These are phyloP conservation scores for Mortierella claussenii DNA, from an alignment of 192 early-diverging fungal genomes.

Conservation along the genomic window DNA sequence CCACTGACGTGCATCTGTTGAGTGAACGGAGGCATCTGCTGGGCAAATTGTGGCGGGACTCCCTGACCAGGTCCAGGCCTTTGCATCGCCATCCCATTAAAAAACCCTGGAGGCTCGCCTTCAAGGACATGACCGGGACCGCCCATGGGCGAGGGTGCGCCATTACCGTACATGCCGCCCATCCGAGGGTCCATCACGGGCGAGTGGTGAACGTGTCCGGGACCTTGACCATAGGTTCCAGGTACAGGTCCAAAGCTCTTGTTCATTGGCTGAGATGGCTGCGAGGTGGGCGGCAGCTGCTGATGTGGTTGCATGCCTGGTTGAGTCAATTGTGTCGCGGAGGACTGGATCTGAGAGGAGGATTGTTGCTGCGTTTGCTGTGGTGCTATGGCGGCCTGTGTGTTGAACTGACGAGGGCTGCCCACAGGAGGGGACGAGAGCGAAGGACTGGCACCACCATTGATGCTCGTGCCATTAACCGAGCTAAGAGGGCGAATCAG, in stretches of 20 bases:
- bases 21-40: conserved; percentile 49
- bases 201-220: conserved; percentile 36
- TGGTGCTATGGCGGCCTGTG: conserved; percentile 8
- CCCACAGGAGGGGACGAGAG: conserved; percentile 32
- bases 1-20: conserved; percentile 51
- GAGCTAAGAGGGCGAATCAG: conserved; percentile 41
- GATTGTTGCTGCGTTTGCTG: conserved; percentile 25
- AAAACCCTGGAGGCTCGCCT: conserved; percentile 32
- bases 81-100: conserved; percentile 47
- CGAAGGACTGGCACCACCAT: conserved; percentile 38
- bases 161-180: conserved; percentile 35
- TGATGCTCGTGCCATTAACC: conserved; percentile 19
- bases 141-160: conserved; percentile 33
- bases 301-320: conserved; percentile 13
- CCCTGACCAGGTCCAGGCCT: conserved; percentile 30
- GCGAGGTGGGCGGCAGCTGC: conserved; percentile 2
- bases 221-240: conserved; percentile 16
- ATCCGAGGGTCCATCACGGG: conserved; percentile 44
- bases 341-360: neutral
- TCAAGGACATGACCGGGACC: conserved; percentile 32
- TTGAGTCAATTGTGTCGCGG: neutral
- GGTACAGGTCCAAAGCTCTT: conserved; percentile 39
- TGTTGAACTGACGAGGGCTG: conserved; percentile 37
- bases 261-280: conserved; percentile 13
- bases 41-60: conserved; percentile 35